These are phyloP conservation scores for Knoxia roxburghii DNA, from an alignment of 257 asterid genomes.

Conservation along the genomic window DNA sequence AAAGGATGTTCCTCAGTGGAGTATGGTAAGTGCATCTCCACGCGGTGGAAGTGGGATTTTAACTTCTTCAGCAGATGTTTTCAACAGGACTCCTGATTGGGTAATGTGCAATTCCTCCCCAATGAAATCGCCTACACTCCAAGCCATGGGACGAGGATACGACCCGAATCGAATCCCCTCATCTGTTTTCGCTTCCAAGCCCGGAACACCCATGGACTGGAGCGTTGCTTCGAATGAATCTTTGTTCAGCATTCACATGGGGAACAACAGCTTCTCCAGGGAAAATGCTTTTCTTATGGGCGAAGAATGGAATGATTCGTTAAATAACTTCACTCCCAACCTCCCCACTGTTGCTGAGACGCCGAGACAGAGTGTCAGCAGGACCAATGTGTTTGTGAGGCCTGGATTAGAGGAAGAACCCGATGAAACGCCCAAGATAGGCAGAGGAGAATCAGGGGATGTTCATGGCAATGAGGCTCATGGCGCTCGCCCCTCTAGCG, in stretches of 20 bases:
- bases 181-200: conserved; percentile 48
- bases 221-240: conserved; percentile 83
- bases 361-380: conserved; percentile 30
- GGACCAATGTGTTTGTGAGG: conserved; percentile 21
- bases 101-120: conserved; percentile 15
- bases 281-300: conserved; percentile 44
- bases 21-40: conserved; percentile 46
- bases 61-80: conserved; percentile 2
- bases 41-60: conserved; percentile 17
- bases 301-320: conserved; percentile 33
- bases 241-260: conserved; percentile 77
- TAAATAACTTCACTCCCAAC: conserved; percentile 22
- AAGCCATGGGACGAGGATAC: conserved; percentile 49
- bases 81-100: conserved; percentile 25
- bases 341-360: conserved; percentile 62
- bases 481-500: conserved; percentile 18
- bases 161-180: conserved; percentile 79
- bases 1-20: conserved; percentile 29
- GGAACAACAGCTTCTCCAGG: conserved; percentile 58
- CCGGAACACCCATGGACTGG: conserved; percentile 54
- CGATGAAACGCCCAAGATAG: conserved; percentile 14
- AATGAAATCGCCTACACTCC: conserved; percentile 46
- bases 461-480: conserved; percentile 18
- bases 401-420: conserved; percentile 24
- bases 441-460: conserved; percentile 6